Percentiles rank a stretch among this genome's conserved stretches.
Conservation (phyloP, 345 rosid species). For the Lepidium aucheri region DNA sequence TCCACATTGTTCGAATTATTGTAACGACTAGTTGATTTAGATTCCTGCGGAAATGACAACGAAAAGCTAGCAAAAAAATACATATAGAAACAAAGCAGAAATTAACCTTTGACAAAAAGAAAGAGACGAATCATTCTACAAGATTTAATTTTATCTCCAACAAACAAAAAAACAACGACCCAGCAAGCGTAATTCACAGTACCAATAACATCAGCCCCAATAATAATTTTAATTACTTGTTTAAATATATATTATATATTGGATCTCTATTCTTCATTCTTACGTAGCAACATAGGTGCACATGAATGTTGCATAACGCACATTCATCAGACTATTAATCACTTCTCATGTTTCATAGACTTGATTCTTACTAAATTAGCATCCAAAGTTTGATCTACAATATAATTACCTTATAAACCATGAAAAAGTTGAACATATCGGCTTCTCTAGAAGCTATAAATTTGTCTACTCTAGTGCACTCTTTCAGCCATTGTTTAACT, state of each 20-base stretch:
- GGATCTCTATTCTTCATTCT: slow-evolving; percentile 13
- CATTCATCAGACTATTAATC: slow-evolving; percentile 6
- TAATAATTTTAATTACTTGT: slow-evolving; percentile 15
- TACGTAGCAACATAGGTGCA: slow-evolving; percentile 18
- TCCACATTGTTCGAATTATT: neutral
- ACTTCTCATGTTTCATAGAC: slow-evolving; percentile 1
- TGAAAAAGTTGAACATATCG: neutral
- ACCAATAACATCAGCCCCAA: slow-evolving; percentile 19
- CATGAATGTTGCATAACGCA: slow-evolving; percentile 10
- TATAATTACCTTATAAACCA: slow-evolving; percentile 2
- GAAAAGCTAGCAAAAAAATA: neutral
- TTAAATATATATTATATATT: slow-evolving; percentile 1
- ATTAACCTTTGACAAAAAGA: neutral
- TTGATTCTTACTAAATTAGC: neutral
- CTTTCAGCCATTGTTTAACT: slow-evolving; percentile 14
- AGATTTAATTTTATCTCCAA: slow-evolving; percentile 9
- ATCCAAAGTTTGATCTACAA: slow-evolving; percentile 2
- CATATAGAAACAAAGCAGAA: neutral
- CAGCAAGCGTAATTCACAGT: slow-evolving; percentile 25
- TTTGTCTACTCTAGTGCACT: slow-evolving; percentile 12
- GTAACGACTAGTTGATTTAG: neutral
- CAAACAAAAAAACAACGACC: neutral
- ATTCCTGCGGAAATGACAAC: neutral
- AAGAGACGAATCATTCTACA: slow-evolving; percentile 10
- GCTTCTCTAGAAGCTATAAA: slow-evolving; percentile 3